Evolutionary conservation across 306 rosid species (phyloP).

Genomic region (Casuarina glauca): DNA sequence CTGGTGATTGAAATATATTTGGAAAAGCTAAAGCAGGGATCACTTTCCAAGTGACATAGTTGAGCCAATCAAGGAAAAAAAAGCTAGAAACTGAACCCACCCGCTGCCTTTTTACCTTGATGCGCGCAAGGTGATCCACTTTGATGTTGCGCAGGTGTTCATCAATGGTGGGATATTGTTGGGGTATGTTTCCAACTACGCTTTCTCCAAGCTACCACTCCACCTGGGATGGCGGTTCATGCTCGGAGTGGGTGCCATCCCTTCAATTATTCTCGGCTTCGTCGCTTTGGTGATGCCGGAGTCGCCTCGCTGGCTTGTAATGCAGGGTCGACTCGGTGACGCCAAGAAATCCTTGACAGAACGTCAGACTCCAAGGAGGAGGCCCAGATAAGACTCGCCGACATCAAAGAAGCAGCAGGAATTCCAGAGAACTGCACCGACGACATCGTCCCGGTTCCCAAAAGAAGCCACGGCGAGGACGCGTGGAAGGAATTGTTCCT

Average conservation of each 20-base stretch:
- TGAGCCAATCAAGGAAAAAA: too few relatives aligned
- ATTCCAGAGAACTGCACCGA: slow-evolving; percentile 60
- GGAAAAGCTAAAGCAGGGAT: too few relatives aligned
- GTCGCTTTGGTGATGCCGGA: slow-evolving; percentile 79
- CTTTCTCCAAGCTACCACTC: slow-evolving; percentile 47
- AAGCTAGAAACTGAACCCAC: too few relatives aligned
- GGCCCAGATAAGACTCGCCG: slow-evolving; percentile 51
- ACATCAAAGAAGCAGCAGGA: slow-evolving; percentile 70
- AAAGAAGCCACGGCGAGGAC: slow-evolving; percentile 44
- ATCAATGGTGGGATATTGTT: slow-evolving; percentile 62
- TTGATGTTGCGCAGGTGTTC: slow-evolving; percentile 43
- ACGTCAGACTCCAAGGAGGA: slow-evolving; percentile 65
- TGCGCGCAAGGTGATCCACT: too few relatives aligned
- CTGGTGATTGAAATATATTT: too few relatives aligned
- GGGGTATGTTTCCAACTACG: slow-evolving; percentile 73
- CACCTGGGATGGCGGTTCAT: slow-evolving; percentile 70
- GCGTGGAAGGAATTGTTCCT: slow-evolving; percentile 72
- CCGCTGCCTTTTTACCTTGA: too few relatives aligned
- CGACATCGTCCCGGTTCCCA: slow-evolving; percentile 43
- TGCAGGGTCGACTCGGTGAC: slow-evolving; percentile 75
- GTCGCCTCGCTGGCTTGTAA: slow-evolving; percentile 85
- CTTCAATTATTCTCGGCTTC: slow-evolving; percentile 41
- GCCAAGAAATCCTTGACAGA: slow-evolving; percentile 60
- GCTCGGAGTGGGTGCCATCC: slow-evolving; percentile 73
- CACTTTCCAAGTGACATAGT: too few relatives aligned